These are phyloP conservation scores for Aureobasidium leucospermi DNA, from an alignment of 2,329 filamentous ascomycete species.

Conservation along the genomic window DNA sequence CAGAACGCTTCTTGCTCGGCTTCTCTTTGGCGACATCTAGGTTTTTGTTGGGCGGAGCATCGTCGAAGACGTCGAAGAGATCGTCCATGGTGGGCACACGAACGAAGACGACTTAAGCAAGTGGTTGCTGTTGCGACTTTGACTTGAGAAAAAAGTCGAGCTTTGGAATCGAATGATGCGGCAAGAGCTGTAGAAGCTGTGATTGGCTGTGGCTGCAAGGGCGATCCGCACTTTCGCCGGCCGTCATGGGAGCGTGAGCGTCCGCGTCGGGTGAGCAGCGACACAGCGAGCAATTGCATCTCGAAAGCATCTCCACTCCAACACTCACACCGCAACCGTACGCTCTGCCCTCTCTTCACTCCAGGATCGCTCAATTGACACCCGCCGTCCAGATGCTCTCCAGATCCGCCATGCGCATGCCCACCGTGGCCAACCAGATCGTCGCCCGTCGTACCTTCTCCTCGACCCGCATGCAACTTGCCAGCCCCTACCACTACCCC, in stretches of 20 bases:
- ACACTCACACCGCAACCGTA: slow-evolving; percentile 8
- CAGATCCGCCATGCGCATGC: slow-evolving; percentile 53
- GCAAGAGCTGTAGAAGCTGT: not conserved
- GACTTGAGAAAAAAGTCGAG: slow-evolving; percentile 10
- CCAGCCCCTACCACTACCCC: slow-evolving; percentile 95
- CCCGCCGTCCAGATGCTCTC: slow-evolving; percentile 64
- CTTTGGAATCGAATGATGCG: slow-evolving; percentile 3
- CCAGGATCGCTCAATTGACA: not conserved
- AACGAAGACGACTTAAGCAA: not conserved
- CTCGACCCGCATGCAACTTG: slow-evolving; percentile 75
- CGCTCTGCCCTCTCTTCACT: not conserved
- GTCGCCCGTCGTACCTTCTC: slow-evolving; percentile 91
- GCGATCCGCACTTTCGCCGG: slow-evolving; percentile 13
- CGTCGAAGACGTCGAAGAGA: slow-evolving; percentile 40
- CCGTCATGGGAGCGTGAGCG: not conserved
- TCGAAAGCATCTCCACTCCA: slow-evolving; percentile 11
- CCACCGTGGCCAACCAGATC: slow-evolving; percentile 53
- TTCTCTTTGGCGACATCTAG: slow-evolving; percentile 22
- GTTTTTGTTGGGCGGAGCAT: slow-evolving; percentile 21
- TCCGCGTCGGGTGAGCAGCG: not conserved
- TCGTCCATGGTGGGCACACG: slow-evolving; percentile 31
- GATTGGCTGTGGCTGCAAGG: slow-evolving; percentile 6
- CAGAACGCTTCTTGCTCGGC: slow-evolving; percentile 77
- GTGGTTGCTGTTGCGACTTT: not conserved
- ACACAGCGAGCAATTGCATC: slow-evolving; percentile 6